Base-by-base conservation (phyloP, 73 alveolate genomes). In the Paraurostyla sp. region DNA sequence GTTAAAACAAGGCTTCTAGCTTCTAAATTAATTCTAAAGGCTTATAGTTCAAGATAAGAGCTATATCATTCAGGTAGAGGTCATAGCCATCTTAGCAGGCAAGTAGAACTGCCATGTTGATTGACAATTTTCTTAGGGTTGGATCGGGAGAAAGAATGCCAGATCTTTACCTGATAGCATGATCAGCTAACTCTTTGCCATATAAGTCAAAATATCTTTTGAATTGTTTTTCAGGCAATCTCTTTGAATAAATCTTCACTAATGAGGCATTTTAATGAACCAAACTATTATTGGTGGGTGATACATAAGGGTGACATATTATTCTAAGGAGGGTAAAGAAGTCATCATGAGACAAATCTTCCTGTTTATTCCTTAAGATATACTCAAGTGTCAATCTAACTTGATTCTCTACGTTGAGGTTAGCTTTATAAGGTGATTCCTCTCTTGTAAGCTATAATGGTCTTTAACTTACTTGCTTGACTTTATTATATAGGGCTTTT, bases 251-350 rank as follows among this genome's bases (percentile, higher is more conserved):
- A 25, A 76, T 27, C 40, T 40, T 32, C 69, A 23, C 20, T 9
- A 76, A 60, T 0, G 75, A 30, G 9, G 52, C 32, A 41, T 50
- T 42, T 52, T 29, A 16, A 9, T 50, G 11, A 15, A 50, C 52
- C 33, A 76, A 20, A 50, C 29, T 18, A 29, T 76, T 49, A 59
- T 46, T 76, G 40, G 32, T 45, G 20, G 11, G 29, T 0, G 88
- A 76, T 0, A 76, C 76, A 57, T 49, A 76, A 20, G 88, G 88
- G 50, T 76, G 88, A 59, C 50, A 76, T 16, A 76, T 50, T 4
- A 76, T 30, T 41, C 30, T 46, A 16, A 49, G 20, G 45, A 76
- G 38, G 45, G 11, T 40, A 40, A 33, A 50, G 78, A 76, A 76
- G 30, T 76, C 88, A 49, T 76, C 78, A 16, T 76, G 30, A 41